Conservation (phyloP, 2,329 filamentous ascomycete genomes). For the Xylariaceae sp. region DNA sequence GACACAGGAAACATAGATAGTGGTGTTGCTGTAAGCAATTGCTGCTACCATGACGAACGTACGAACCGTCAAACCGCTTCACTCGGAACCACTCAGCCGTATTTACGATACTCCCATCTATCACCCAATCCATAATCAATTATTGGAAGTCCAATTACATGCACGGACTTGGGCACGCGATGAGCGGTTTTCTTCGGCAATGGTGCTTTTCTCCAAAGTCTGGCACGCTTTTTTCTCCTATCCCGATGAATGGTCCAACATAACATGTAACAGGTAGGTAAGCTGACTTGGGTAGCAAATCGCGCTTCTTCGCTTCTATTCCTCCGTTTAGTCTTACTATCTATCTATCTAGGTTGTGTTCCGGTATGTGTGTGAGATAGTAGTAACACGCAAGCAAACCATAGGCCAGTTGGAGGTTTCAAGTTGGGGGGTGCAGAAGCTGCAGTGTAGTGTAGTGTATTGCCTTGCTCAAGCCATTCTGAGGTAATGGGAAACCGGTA, state of each 20-base stretch:
- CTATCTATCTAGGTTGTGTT: conserved; percentile 8
- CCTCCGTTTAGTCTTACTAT: conserved; percentile 2
- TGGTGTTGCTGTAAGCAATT: background rate
- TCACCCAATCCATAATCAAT: background rate
- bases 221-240: background rate
- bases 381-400: conserved; percentile 4
- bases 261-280: conserved; percentile 6
- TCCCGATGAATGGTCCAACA: conserved; percentile 14
- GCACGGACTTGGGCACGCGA: conserved; percentile 21
- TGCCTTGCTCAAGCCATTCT: conserved; percentile 2
- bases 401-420: conserved; percentile 28
- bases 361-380: conserved; percentile 19
- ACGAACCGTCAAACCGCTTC: background rate
- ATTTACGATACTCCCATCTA: background rate
- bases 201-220: conserved; percentile 14
- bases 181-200: conserved; percentile 19
- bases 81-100: conserved; percentile 5
- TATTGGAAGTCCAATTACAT: conserved; percentile 19
- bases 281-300: conserved; percentile 3
- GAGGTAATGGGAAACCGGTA: too few species aligned
- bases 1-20: background rate
- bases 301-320: conserved; percentile 2
- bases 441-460: conserved; percentile 15
- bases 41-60: background rate
- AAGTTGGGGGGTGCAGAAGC: background rate